Percentiles rank a stretch among this genome's conserved stretches.
Evolutionary conservation across 169 alveolate species (phyloP).

Genomic region (Plasmodium berghei): DNA sequence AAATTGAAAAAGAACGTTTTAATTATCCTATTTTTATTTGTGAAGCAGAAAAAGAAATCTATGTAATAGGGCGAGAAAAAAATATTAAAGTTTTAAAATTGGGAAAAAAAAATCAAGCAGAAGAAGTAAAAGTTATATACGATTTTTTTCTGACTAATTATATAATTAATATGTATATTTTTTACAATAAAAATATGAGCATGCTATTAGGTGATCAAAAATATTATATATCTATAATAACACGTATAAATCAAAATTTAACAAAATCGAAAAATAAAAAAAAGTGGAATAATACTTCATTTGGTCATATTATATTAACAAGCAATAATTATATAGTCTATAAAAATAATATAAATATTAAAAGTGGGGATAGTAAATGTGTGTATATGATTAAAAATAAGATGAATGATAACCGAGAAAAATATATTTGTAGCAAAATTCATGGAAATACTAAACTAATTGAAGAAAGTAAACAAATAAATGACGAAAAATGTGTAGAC

Average conservation of each 20-base stretch:
- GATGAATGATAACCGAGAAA: neutral
- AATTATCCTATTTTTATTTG: constrained; percentile 29
- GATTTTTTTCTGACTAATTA: constrained; percentile 17
- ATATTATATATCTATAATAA: constrained; percentile 35
- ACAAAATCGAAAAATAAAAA: neutral
- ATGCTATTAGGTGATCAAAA: neutral
- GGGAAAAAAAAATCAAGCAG: constrained; percentile 44
- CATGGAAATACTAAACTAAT: neutral
- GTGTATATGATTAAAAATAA: neutral
- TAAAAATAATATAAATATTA: constrained; percentile 8
- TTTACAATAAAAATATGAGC: constrained; percentile 7
- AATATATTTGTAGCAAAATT: neutral
- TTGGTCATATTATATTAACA: constrained; percentile 57
- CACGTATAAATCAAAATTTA: neutral
- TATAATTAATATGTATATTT: constrained; percentile 31
- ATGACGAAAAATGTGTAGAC: neutral
- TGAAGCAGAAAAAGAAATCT: constrained; percentile 5
- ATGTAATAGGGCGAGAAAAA: constrained; percentile 28
- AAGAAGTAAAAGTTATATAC: constrained; percentile 13
- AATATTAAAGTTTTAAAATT: constrained; percentile 60
- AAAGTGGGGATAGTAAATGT: neutral
- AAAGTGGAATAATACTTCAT: neutral
- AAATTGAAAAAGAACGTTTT: neutral
- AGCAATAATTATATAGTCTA: constrained; percentile 18
- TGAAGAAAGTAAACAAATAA: neutral